Base-by-base conservation (phyloP, 2,329 filamentous ascomycete genomes). In the Gnomoniopsis sp. region DNA sequence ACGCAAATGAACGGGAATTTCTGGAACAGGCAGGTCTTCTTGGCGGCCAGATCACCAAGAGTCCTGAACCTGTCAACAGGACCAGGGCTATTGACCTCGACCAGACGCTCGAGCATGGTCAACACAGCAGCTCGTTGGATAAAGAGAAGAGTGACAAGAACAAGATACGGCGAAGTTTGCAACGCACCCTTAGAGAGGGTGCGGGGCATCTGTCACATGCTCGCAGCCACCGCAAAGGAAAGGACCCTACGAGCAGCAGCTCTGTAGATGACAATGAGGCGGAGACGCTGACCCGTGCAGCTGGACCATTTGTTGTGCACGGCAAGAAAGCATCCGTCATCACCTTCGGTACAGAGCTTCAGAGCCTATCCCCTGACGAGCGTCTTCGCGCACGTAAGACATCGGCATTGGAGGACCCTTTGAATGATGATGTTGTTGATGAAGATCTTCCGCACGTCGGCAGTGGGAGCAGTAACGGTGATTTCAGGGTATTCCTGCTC, bases 291-390 rank as follows among this genome's bases (percentile, higher is more conserved):
- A 80, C 89, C 7, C 86, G 95, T 50, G 88, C 89, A 14, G 86
- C 90, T 14, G 91, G 91, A 6, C 96, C 91, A 67, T 99, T 99
- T 72, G 96, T 95, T 3, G 88, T 99, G 3, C 95, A 99, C 69
- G 93, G 95, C 61, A 99, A 98, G 78, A 98, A 99, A 74, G 95
- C 95, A 2, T 96, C 92, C 1, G 90, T 99, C 57, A 91, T 99
- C 65, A 96, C 91, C n/a, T 96, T 99, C 70, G 92, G 93, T 10
- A 87, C 88, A n/a, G 93, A 96, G 66, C 87, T 96, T 77, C 88
- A 93, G 67, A 88, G 83, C 60, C 85, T 93, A 74, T 82, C 88
- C 1, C 81, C 86, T 0, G 90, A 93, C 61, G 89, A 93, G 67
- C 85, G 88, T 41, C 75, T 91, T 46, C 84, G 86, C 58, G 77